Percentiles rank a stretch among this genome's conserved stretches.
Conservation (phyloP, 2,329 filamentous ascomycete species). For the Pezicula rhizophila region DNA sequence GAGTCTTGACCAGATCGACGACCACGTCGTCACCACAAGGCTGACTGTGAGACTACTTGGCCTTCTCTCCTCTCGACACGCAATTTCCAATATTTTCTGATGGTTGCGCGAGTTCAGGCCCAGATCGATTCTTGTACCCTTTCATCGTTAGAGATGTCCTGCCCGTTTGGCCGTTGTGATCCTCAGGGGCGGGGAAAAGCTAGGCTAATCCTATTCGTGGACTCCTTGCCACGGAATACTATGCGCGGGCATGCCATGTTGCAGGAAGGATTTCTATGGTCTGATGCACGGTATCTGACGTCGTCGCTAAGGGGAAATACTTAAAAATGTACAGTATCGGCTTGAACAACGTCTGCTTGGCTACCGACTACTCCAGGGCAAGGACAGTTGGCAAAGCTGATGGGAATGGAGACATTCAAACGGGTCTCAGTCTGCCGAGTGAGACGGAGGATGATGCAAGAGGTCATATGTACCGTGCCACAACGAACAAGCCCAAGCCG, state of each 20-base stretch:
- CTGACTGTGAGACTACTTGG: constrained; percentile 21
- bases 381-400: neutral
- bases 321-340: too few relatives aligned
- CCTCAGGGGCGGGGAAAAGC: neutral
- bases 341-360: too few relatives aligned
- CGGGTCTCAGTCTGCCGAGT: neutral
- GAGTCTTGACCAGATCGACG: constrained; percentile 1
- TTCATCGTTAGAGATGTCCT: neutral
- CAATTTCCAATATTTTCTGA: constrained; percentile 8
- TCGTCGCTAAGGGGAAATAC: too few relatives aligned
- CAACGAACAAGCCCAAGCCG: neutral
- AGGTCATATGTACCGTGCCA: neutral
- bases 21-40: constrained; percentile 11
- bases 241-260: neutral
- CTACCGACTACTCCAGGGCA: too few relatives aligned
- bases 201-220: neutral
- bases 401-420: neutral
- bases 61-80: constrained; percentile 24
- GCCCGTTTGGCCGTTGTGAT: neutral
- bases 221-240: neutral
- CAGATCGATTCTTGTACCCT: neutral
- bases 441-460: neutral
- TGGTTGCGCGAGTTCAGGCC: constrained; percentile 1
- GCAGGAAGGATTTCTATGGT: too few relatives aligned
- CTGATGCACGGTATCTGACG: too few relatives aligned